A percentile compares a stretch with the other conserved stretches of the same genome.
Conservation (phyloP, 352 stramenopile genomes). For the Phytophthora ramorum region DNA sequence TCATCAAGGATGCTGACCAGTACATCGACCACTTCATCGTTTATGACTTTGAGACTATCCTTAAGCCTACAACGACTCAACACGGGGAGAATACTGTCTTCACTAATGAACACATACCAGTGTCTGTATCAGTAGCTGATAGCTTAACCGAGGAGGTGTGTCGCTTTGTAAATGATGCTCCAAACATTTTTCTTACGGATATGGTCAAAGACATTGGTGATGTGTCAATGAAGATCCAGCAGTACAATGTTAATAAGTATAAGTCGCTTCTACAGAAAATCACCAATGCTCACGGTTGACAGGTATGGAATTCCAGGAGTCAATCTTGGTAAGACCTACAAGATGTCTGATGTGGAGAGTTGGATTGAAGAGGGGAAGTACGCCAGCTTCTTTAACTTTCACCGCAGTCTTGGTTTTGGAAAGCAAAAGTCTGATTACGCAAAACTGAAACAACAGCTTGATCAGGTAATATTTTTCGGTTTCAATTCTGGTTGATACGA, state of each 20-base stretch:
- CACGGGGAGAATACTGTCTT: constrained; percentile 11
- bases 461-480: neutral
- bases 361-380: constrained; percentile 4
- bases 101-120: constrained; percentile 8
- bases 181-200: neutral
- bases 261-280: constrained; percentile 1
- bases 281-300: constrained; percentile 4
- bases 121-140: constrained; percentile 12
- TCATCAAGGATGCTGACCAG: constrained; percentile 7
- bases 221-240: constrained; percentile 2
- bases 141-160: constrained; percentile 14
- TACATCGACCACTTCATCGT: constrained; percentile 32
- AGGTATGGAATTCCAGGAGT: neutral
- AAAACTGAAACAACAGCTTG: too few species aligned
- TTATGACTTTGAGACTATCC: constrained; percentile 12
- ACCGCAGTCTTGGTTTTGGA: neutral
- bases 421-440: too few species aligned
- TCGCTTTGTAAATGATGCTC: constrained; percentile 12
- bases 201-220: constrained; percentile 13
- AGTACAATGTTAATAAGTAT: constrained; percentile 9
- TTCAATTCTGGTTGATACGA: neutral
- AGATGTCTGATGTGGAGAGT: neutral
- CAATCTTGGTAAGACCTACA: neutral
- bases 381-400: constrained; percentile 4
- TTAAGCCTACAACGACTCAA: constrained; percentile 2